Conservation (phyloP, 1,284 basidiomycete species). For the Sanghuangporus baumii region DNA sequence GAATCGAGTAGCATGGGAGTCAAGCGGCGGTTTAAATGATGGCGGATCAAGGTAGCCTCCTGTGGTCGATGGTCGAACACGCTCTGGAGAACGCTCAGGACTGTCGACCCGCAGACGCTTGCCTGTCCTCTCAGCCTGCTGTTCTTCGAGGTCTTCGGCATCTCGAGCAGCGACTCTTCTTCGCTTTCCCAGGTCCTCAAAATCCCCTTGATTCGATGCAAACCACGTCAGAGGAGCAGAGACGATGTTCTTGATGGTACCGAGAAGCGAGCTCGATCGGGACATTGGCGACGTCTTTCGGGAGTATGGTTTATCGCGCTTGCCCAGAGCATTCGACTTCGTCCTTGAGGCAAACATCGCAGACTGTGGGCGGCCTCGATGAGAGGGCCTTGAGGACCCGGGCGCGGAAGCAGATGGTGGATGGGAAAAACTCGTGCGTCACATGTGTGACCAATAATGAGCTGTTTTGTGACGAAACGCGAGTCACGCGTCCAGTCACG, state of each 20-base stretch:
- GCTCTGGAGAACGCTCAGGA: conserved; percentile 27
- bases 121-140: conserved; percentile 23
- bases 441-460: neutral
- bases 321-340: neutral
- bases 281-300: conserved; percentile 1
- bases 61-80: conserved; percentile 21
- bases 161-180: conserved; percentile 46
- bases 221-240: conserved; percentile 61
- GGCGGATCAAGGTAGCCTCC: conserved; percentile 53
- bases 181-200: conserved; percentile 35
- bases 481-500: neutral
- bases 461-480: neutral
- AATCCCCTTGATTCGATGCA: conserved; percentile 36
- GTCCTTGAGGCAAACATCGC: conserved; percentile 13
- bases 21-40: conserved; percentile 30
- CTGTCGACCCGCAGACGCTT: conserved; percentile 56
- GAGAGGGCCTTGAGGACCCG: neutral
- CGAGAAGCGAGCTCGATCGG: conserved; percentile 19
- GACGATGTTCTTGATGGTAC: conserved; percentile 52
- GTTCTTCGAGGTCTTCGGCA: conserved; percentile 24
- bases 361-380: conserved; percentile 5
- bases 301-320: conserved; percentile 5
- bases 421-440: neutral
- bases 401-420: neutral
- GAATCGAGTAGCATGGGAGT: conserved; percentile 34